These are phyloP conservation scores for Kodamaea restingae DNA, from an alignment of 805 yeast genomes.

Conservation along the genomic window DNA sequence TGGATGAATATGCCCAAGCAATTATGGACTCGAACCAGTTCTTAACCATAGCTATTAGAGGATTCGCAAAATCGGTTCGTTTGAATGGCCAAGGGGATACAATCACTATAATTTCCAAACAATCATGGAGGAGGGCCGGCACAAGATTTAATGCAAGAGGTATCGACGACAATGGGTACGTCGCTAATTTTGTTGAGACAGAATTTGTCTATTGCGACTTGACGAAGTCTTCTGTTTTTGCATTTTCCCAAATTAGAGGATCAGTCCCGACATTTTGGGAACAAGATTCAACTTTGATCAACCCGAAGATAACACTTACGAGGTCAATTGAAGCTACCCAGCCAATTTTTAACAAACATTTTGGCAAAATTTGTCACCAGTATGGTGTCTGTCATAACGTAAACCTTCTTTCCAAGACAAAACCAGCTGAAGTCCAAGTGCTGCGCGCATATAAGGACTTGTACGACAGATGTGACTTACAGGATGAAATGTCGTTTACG, in stretches of 20 bases:
- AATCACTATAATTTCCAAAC: constrained; percentile 82
- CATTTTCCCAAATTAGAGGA: constrained; percentile 90
- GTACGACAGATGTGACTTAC: constrained; percentile 23
- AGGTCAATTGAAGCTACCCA: constrained; percentile 90
- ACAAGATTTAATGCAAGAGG: constrained; percentile 97
- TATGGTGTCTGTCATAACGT: constrained; percentile 88
- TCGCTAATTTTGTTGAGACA: constrained; percentile 52
- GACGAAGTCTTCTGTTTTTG: constrained; percentile 51
- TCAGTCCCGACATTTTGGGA: constrained; percentile 98
- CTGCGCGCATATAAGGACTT: constrained; percentile 64
- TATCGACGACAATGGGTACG: constrained; percentile 67
- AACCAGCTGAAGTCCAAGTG: constrained; percentile 71
- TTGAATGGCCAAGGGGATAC: constrained; percentile 39
- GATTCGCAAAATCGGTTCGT: constrained; percentile 80
- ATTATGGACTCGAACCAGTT: constrained; percentile 73
- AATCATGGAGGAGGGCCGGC: constrained; percentile 97
- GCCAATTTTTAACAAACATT: constrained; percentile 83
- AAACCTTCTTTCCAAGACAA: constrained; percentile 73
- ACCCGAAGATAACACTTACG: constrained; percentile 85
- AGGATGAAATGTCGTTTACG: constrained; percentile 48
- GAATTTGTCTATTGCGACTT: constrained; percentile 64
- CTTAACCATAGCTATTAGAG: constrained; percentile 88
- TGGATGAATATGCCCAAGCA: constrained; percentile 56
- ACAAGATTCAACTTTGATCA: constrained; percentile 87
- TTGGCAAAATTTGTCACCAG: constrained; percentile 59